These are phyloP conservation scores for Sesbania bispinosa DNA, from an alignment of 306 rosid species.

Conservation along the genomic window DNA sequence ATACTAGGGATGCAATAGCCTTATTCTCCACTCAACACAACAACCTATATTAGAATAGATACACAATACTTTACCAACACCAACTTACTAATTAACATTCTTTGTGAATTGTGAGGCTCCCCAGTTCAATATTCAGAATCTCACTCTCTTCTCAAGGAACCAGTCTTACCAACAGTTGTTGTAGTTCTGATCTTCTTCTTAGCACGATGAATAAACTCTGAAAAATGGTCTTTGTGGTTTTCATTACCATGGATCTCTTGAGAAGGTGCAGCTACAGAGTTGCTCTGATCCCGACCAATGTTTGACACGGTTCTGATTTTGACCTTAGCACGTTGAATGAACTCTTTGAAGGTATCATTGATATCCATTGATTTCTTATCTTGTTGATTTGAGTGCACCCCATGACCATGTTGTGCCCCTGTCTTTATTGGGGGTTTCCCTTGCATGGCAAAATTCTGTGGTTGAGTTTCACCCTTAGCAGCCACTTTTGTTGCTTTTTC, in stretches of 20 bases:
- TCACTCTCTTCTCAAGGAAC: slow-evolving; percentile 38
- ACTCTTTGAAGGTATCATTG: slow-evolving; percentile 40
- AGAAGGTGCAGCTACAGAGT: slow-evolving; percentile 13
- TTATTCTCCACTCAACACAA: slow-evolving; percentile 17
- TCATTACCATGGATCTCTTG: slow-evolving; percentile 22
- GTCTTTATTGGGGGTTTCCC: background rate
- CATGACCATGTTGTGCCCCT: background rate
- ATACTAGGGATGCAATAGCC: too few species aligned
- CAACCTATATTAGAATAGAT: background rate
- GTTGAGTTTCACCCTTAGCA: slow-evolving; percentile 12
- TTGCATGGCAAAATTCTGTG: background rate
- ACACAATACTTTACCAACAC: background rate
- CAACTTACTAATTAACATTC: background rate
- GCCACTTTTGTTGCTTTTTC: slow-evolving; percentile 13
- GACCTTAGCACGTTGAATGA: slow-evolving; percentile 27
- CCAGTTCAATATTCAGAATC: background rate
- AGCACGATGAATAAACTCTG: slow-evolving; percentile 40
- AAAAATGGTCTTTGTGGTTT: slow-evolving; percentile 31
- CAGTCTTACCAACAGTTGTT: slow-evolving; percentile 28
- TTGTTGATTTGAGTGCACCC: background rate
- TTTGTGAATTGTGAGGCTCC: background rate
- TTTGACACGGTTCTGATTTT: slow-evolving; percentile 36
- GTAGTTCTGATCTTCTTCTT: slow-evolving; percentile 45
- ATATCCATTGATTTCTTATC: slow-evolving; percentile 12
- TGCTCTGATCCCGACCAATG: slow-evolving; percentile 25